Conservation (phyloP, 129 eudicot genomes). For the Dittrichia graveolens region DNA sequence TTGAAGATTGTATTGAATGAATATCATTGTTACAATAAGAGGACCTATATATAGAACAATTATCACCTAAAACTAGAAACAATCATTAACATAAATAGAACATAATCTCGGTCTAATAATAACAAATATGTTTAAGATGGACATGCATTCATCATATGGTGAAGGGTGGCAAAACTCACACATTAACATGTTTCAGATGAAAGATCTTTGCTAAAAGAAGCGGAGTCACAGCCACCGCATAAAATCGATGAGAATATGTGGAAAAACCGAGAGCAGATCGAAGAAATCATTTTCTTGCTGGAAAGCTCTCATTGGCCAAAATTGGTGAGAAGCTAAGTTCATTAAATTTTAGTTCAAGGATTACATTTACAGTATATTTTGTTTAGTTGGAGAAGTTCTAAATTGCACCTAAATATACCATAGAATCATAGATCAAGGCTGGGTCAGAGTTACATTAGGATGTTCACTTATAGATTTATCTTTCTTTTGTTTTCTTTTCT, state of each 20-base stretch:
- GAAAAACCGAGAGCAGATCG: constrained; percentile 89
- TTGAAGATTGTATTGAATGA: neutral
- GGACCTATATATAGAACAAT: too few relatives aligned
- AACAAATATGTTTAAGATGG: neutral
- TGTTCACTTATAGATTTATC: constrained; percentile 7
- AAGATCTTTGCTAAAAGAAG: constrained; percentile 53
- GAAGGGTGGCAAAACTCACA: neutral
- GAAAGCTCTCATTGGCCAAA: constrained; percentile 69
- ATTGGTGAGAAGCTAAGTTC: constrained; percentile 39
- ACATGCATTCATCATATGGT: neutral
- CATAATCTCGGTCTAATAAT: too few relatives aligned
- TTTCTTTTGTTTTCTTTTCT: neutral
- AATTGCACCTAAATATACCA: neutral
- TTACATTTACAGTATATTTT: neutral
- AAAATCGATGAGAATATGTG: constrained; percentile 92
- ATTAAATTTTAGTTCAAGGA: neutral
- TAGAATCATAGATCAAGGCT: neutral
- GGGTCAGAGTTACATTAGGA: constrained; percentile 11
- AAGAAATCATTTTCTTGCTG: constrained; percentile 70
- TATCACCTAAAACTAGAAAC: too few relatives aligned
- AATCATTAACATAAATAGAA: too few relatives aligned
- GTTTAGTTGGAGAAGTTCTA: neutral
- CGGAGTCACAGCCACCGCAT: constrained; percentile 69
- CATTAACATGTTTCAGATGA: constrained; percentile 44
- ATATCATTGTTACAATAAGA: too few relatives aligned